A percentile compares a stretch with the other conserved stretches of the same genome.
Evolutionary conservation across 345 rosid species (phyloP).

Genomic region (Arabis alpina): DNA sequence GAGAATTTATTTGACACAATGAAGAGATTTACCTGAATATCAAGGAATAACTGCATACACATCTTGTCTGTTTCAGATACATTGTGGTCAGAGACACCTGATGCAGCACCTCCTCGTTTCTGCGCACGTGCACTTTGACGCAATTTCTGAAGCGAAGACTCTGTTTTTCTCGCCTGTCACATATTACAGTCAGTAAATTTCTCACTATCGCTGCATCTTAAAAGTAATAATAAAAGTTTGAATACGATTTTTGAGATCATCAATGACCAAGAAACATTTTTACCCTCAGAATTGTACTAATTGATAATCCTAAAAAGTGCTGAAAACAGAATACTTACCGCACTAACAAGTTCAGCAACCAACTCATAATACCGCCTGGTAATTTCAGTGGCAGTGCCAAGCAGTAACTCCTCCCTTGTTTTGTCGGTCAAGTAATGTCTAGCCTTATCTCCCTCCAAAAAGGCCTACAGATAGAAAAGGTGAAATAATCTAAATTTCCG

Average conservation of each 20-base stretch:
- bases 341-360: constrained; percentile 77
- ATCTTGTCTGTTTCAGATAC: constrained; percentile 87
- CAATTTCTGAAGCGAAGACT: constrained; percentile 86
- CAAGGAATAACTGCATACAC: constrained; percentile 94
- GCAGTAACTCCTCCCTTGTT: constrained; percentile 57
- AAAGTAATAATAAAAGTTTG: neutral
- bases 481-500: constrained; percentile 4
- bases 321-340: constrained; percentile 58
- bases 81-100: constrained; percentile 76
- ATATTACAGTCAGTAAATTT: constrained; percentile 11
- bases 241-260: neutral
- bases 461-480: constrained; percentile 46
- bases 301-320: constrained; percentile 2
- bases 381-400: constrained; percentile 66
- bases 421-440: constrained; percentile 62
- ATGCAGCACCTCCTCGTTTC: constrained; percentile 85
- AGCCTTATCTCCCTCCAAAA: constrained; percentile 82
- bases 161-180: constrained; percentile 81
- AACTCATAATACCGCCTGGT: constrained; percentile 77
- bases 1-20: neutral
- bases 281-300: neutral
- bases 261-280: too few species aligned
- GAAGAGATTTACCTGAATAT: constrained; percentile 70
- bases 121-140: constrained; percentile 94
- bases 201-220: constrained; percentile 6